Base-by-base conservation (phyloP, 192 early-diverging fungal species). In the Backusella liffmaniae region DNA sequence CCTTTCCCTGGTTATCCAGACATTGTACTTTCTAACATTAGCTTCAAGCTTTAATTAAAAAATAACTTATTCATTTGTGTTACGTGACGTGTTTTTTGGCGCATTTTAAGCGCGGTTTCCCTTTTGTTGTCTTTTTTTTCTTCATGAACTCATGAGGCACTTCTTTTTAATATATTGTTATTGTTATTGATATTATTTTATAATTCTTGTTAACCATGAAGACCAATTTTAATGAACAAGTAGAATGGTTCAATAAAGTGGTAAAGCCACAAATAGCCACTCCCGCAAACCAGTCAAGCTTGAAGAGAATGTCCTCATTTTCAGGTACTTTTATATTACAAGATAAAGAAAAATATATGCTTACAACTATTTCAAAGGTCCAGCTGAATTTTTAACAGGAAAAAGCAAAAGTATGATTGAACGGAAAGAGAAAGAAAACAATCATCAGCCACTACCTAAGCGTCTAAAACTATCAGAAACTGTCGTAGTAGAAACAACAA, bases 1-100 rank as follows among this genome's bases (percentile, higher is more conserved):
- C 26, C 21, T 30, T 70, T 46, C 69, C 69, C 69, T 13, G 13
- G 23, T 7, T 70, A 70, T 46, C 69, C 69, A 4, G 69, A 70
- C 3, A 70, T 70, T 26, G 69, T 70, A 13, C 36, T 70, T 59
- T 59, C 53, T 8, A 59, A 59, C 23, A 59, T 59, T 23, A 59
- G 53, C 23, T 59, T 59, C 26, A 59, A 59, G 10, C 53, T 59
- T 59, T 59, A 59, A 21, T 26, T 44, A 32, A 32, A 53, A 53
- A 21, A 59, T 59, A 26, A 15, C 16, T n/a, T n/a, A 18, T 49
- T 49, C 18, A n/a, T 18, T 49, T n/a, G 46, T 49, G 46, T 21
- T 18, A n/a, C 16, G 46, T 49, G 46, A 49, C 46, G 46, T 49
- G 46, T 49, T 49, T 49, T 49, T 49, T 49, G 18, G 46, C 18